These are phyloP conservation scores for Pythium aphanidermatum DNA, from an alignment of 352 stramenopile species.

Conservation along the genomic window DNA sequence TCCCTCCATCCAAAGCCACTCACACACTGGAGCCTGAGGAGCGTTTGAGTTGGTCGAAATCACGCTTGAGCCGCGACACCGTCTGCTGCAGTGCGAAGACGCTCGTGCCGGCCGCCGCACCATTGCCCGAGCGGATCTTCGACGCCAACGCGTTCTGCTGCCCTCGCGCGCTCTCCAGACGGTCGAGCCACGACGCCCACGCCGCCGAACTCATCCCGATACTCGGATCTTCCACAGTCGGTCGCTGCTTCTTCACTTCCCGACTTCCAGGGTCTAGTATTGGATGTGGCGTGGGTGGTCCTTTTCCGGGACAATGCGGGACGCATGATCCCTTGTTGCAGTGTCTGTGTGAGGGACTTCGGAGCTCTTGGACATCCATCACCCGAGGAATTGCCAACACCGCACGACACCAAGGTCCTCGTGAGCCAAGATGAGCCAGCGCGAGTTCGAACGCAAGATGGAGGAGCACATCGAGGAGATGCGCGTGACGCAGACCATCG, in stretches of 20 bases:
- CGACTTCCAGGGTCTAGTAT: conserved; percentile 8
- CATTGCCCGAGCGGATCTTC: conserved; percentile 67
- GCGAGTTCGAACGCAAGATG: conserved; percentile 87
- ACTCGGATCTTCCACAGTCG: conserved; percentile 12
- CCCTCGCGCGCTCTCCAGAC: conserved; percentile 63
- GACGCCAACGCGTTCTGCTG: conserved; percentile 55
- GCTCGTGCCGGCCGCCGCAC: conserved; percentile 58
- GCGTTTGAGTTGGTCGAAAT: conserved; percentile 76
- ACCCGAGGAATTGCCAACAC: not conserved
- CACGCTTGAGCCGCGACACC: conserved; percentile 66
- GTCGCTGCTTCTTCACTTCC: conserved; percentile 12
- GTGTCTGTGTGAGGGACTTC: conserved; percentile 5
- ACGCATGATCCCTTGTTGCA: not conserved
- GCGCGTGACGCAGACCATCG: conserved; percentile 85
- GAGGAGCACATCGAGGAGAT: conserved; percentile 89
- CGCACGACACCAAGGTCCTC: no score
- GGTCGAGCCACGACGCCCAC: conserved; percentile 78
- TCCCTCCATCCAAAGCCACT: conserved; percentile 4
- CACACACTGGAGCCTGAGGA: conserved; percentile 44
- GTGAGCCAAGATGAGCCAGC: conserved; percentile 60
- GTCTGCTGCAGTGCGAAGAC: conserved; percentile 84
- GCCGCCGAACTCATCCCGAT: conserved; percentile 54
- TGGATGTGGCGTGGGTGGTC: not conserved
- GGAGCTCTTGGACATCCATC: conserved; percentile 14
- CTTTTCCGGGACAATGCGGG: not conserved